Evolutionary conservation across 495 filamentous ascomycete genomes (phyloP).

Genomic region (Pyrenula massariospora): DNA sequence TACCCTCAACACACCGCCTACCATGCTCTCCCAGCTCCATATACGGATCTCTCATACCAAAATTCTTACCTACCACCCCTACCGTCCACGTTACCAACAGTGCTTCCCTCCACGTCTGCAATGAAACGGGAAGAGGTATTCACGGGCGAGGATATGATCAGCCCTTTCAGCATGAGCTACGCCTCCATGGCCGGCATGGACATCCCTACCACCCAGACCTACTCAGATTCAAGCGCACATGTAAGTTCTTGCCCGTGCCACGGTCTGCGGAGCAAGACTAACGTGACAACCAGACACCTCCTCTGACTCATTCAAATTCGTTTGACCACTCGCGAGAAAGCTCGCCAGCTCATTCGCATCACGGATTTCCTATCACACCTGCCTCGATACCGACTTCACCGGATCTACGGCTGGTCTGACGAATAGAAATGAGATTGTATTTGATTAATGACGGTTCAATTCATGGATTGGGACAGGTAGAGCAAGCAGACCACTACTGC

Average conservation of each 20-base stretch:
- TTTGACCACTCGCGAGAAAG: slow-evolving; percentile 55
- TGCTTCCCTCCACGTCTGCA: slow-evolving; percentile 38
- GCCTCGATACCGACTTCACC: slow-evolving; percentile 58
- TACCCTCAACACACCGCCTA: slow-evolving; percentile 56
- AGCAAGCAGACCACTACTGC: not conserved
- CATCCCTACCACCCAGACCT: slow-evolving; percentile 45
- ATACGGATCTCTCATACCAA: slow-evolving; percentile 45
- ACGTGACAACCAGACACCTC: slow-evolving; percentile 58
- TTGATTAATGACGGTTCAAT: not conserved
- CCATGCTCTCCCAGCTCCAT: slow-evolving; percentile 44
- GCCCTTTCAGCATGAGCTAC: slow-evolving; percentile 67
- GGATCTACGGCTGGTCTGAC: slow-evolving; percentile 2
- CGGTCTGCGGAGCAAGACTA: slow-evolving; percentile 10
- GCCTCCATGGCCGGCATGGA: slow-evolving; percentile 66
- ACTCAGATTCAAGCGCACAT: slow-evolving; percentile 55
- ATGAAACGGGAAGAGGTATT: slow-evolving; percentile 47
- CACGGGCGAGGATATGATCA: slow-evolving; percentile 55
- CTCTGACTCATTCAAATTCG: slow-evolving; percentile 70
- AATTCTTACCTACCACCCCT: slow-evolving; percentile 51
- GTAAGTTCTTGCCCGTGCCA: slow-evolving; percentile 24
- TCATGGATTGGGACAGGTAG: not conserved
- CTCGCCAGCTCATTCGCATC: slow-evolving; percentile 45
- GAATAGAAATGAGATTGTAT: not conserved
- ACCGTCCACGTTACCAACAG: slow-evolving; percentile 53
- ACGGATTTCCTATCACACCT: slow-evolving; percentile 51